phyloP scores from a whole-genome alignment of 148 eudicot genomes.

The Dysphania ambrosioides region DNA sequence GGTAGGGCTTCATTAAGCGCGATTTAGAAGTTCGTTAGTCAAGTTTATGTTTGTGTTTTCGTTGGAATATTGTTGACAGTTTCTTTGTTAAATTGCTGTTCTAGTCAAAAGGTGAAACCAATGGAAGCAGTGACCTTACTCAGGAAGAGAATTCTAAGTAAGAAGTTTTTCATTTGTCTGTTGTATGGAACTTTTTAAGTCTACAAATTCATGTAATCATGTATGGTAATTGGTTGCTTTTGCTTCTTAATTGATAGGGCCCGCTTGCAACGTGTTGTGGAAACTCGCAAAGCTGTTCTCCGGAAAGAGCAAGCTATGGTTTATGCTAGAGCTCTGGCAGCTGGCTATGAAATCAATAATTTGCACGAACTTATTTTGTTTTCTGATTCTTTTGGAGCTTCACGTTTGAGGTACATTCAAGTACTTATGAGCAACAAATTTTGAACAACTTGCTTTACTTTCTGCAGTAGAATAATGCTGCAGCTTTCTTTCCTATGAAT shows the following conservation, averaged over 20 bases:
- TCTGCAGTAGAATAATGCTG: neutral
- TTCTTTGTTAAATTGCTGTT: slow-evolving; percentile 18
- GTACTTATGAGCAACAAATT: neutral
- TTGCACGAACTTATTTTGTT: slow-evolving; percentile 62
- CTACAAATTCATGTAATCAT: neutral
- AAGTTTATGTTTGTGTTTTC: slow-evolving; percentile 5
- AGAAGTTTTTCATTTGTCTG: slow-evolving; percentile 16
- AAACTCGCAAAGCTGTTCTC: slow-evolving; percentile 69
- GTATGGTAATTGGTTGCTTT: neutral
- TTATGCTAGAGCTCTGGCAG: slow-evolving; percentile 81
- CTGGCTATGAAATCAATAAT: slow-evolving; percentile 68
- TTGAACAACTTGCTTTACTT: neutral
- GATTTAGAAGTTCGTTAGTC: neutral
- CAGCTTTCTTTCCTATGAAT: neutral
- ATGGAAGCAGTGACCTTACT: slow-evolving; percentile 35
- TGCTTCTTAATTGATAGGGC: slow-evolving; percentile 38
- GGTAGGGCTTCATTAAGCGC: slow-evolving; percentile 33
- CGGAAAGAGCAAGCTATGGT: slow-evolving; percentile 90
- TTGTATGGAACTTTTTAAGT: neutral
- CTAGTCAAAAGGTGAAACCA: slow-evolving; percentile 33
- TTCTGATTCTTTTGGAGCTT: slow-evolving; percentile 79
- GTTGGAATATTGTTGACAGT: neutral
- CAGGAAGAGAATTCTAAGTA: slow-evolving; percentile 74
- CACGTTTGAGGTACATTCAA: slow-evolving; percentile 63
- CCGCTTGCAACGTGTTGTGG: slow-evolving; percentile 72